These are phyloP conservation scores for Choanephora cucurbitarum DNA, from an alignment of 371 early-diverging fungal genomes.

Conservation along the genomic window DNA sequence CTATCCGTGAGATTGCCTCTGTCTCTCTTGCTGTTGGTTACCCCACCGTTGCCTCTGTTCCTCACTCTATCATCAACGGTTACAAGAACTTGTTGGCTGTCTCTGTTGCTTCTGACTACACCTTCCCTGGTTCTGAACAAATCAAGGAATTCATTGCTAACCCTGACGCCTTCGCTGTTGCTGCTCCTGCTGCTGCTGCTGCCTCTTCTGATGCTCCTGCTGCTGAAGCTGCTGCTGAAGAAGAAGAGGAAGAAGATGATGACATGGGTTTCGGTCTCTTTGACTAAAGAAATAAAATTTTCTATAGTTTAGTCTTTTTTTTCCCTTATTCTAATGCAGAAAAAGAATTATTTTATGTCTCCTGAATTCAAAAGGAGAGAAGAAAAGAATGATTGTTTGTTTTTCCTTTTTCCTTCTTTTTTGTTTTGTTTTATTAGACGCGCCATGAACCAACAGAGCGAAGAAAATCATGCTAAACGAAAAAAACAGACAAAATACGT, in stretches of 20 bases:
- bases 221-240: constrained; percentile 46
- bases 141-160: constrained; percentile 88
- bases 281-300: constrained; percentile 18
- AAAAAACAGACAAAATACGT: constrained; percentile 5
- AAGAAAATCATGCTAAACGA: neutral
- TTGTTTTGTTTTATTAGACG: neutral
- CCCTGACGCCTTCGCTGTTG: constrained; percentile 80
- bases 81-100: constrained; percentile 94
- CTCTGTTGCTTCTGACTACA: constrained; percentile 91
- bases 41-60: constrained; percentile 95
- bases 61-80: constrained; percentile 94
- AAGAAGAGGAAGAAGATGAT: constrained; percentile 55
- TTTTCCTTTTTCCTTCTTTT: neutral
- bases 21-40: constrained; percentile 92
- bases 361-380: neutral
- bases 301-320: too few relatives aligned
- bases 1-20: constrained; percentile 87
- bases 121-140: constrained; percentile 88
- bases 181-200: constrained; percentile 60
- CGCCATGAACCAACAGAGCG: neutral
- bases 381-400: neutral
- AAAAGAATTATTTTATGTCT: too few relatives aligned
- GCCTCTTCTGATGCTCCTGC: constrained; percentile 50
- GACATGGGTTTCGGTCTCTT: constrained; percentile 47
- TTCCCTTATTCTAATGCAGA: too few relatives aligned